Evolutionary conservation across 495 filamentous ascomycete species (phyloP), one percentile per base, ranked within the genome.

Genomic region (Hapsidospora chrysogenum): DNA sequence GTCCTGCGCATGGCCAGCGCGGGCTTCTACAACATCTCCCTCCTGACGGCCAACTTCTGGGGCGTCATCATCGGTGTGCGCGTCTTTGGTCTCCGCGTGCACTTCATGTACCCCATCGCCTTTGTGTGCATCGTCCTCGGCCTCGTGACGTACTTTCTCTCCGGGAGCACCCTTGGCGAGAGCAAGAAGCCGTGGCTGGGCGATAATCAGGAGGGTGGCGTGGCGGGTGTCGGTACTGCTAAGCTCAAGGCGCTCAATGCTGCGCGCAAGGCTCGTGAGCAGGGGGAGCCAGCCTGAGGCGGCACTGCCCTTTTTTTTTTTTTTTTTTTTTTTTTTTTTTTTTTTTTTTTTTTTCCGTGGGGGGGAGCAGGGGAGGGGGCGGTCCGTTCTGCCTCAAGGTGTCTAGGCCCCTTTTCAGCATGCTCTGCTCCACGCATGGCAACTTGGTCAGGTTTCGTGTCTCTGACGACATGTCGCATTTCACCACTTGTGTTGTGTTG

Each of bases 11-110:
- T 95, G 52, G 74, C 80, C 3, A 78, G 70, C 7, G 89, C 89
- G 0, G 89, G 87, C 14, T 94, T 97, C 61, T 94, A 95, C 64
- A 92, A 97, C 54, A 85, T 97, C 52, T 84, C 76, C 19, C 62
- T 97, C 49, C 64, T 97, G 34, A 97, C 92, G 14, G 80, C 75
- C 48, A 96, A 93, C 57, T 96, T 96, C 63, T 96, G 92, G 87
- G 84, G 84, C 47, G 80, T 92, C 18, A 72, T 84, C 41, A 86
- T 97, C 45, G 89, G 89, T 29, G 66, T 92, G 37, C 64, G 74
- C 44, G 76, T 95, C 28, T 94, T 97, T 53, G 71, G 78, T 27
- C 74, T 80, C 41, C 52, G 55, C 13, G 72, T 97, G 39, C 80
- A 89, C 56, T 93, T 72, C 65, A 64, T 93, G 64, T 97, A 97